These are phyloP conservation scores for Drechslerella coelobrocha DNA, from an alignment of 2,329 filamentous ascomycete species.

Conservation along the genomic window DNA sequence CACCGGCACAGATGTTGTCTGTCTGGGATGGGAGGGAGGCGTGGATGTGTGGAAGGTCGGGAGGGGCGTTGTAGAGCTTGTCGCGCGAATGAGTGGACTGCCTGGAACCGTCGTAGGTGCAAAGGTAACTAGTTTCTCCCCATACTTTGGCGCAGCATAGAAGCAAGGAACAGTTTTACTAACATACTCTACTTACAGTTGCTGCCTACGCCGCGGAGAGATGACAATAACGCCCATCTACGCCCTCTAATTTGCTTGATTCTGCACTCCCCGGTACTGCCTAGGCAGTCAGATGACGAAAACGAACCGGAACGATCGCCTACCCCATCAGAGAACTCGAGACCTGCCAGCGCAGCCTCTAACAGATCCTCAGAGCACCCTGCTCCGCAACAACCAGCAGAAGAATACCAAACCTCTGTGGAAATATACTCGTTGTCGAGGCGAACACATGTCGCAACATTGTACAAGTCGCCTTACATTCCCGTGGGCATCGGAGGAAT, in stretches of 20 bases:
- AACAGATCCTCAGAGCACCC: conserved; percentile 51
- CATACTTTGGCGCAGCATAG: too few species aligned
- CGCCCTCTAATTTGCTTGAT: conserved; percentile 55
- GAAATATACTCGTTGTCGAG: conserved; percentile 55
- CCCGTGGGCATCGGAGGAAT: conserved; percentile 52
- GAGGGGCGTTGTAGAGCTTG: conserved; percentile 57
- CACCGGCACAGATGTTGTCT: conserved; percentile 52
- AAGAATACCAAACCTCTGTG: conserved; percentile 55
- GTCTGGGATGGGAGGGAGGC: conserved; percentile 55
- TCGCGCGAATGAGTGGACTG: conserved; percentile 58
- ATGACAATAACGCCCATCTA: conserved; percentile 53
- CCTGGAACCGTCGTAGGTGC: conserved; percentile 57
- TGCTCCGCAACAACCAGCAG: conserved; percentile 46
- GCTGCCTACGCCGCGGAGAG: conserved; percentile 54
- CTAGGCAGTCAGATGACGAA: conserved; percentile 40
- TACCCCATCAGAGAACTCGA: conserved; percentile 53
- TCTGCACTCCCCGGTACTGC: conserved; percentile 53
- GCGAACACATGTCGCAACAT: conserved; percentile 52
- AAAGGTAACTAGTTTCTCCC: conserved; percentile 52
- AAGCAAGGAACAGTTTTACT: conserved; percentile 25
- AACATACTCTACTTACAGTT: conserved; percentile 50
- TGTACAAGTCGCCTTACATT: conserved; percentile 54
- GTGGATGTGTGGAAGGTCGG: conserved; percentile 55
- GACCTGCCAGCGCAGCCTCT: conserved; percentile 54
- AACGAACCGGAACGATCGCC: conserved; percentile 53